A percentile compares a stretch with the other conserved stretches of the same genome.
phyloP scores from a whole-genome alignment of 306 rosid species.

The Trichosanthes truncata region DNA sequence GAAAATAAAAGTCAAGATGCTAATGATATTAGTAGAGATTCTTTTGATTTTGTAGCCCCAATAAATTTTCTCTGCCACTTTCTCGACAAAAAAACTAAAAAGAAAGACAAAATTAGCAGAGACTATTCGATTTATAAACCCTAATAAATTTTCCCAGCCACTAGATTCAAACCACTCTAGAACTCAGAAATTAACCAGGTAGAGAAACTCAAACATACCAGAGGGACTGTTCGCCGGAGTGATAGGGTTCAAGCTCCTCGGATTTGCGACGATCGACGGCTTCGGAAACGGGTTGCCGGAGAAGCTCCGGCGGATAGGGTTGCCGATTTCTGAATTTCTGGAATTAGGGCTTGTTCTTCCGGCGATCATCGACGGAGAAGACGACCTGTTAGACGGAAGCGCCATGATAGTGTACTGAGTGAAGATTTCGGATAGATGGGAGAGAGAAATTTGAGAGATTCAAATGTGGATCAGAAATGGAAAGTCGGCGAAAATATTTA shows the following conservation, averaged over 20 bases:
- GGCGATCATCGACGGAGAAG: conserved; percentile 27
- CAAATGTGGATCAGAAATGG: background rate
- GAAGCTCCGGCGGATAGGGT: conserved; percentile 62
- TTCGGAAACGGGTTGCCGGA: conserved; percentile 56
- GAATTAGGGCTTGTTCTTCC: conserved; percentile 30
- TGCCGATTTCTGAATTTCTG: conserved; percentile 49
- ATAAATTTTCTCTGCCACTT: background rate
- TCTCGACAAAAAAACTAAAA: conserved; percentile 26
- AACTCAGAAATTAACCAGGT: background rate
- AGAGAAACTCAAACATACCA: conserved; percentile 24
- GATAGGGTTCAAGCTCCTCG: conserved; percentile 36
- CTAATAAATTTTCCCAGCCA: background rate
- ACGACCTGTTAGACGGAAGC: conserved; percentile 38
- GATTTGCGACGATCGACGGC: conserved; percentile 36
- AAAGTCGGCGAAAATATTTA: conserved; percentile 1
- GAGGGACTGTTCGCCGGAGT: conserved; percentile 65
- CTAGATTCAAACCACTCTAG: background rate
- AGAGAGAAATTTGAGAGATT: background rate
- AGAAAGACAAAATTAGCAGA: background rate
- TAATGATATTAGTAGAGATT: background rate
- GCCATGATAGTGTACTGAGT: conserved; percentile 17
- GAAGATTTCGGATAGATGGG: background rate
- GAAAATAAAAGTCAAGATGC: background rate
- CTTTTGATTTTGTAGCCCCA: background rate
- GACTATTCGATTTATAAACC: background rate